Base-by-base conservation (phyloP, 2,329 filamentous ascomycete species). In the Coniochaeta ligniaria region DNA sequence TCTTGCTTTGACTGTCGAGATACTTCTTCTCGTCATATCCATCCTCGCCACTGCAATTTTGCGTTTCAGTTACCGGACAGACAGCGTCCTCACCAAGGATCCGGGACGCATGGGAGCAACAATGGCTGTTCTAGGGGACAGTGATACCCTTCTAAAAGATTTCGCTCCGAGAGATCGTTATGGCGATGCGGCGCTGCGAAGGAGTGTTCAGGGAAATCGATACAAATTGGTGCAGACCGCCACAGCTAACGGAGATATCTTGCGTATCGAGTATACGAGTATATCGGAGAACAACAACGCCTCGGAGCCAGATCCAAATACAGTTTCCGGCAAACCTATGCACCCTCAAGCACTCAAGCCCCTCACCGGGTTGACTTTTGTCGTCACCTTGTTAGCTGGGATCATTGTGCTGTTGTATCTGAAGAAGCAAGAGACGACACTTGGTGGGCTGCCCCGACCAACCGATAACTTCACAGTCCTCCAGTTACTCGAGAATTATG, bases 401-500 rank as follows among this genome's bases (percentile, higher is more conserved):
- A 50, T 59, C 0, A 43, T 26, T 5, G 41, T 52, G 2, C 59
- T 68, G 0, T 16, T 33, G 0, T 66, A 65, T 20, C 58, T 68
- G 12, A 67, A 67, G n/a, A 20, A 26, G 2, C 24, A 61, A 45
- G 66, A 67, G 28, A 14, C 24, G 7, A 12, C 14, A 8, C 47
- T 56, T 6, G 35, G 54, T 38, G 65, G 74, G 1, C 52, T 76
- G 0, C 38, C 58, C 0, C 66, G 73, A 0, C 75, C 75, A 1
- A 69, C 67, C 0, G 33, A 64, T 0, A 75, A 67, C 7, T 72
- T 73, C 1, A 71, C 74, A 6, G 68, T 79, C 0, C 60, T 73
- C 0, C 74, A 77, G 4, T 41, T 80, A 0, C 35, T 80, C 0
- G 73, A 77, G 8, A 79, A 75, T 7, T 86, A 85, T 57, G 68